Evolutionary conservation across 2,329 filamentous ascomycete genomes (phyloP).

Genomic region (Fusarium nanum): DNA sequence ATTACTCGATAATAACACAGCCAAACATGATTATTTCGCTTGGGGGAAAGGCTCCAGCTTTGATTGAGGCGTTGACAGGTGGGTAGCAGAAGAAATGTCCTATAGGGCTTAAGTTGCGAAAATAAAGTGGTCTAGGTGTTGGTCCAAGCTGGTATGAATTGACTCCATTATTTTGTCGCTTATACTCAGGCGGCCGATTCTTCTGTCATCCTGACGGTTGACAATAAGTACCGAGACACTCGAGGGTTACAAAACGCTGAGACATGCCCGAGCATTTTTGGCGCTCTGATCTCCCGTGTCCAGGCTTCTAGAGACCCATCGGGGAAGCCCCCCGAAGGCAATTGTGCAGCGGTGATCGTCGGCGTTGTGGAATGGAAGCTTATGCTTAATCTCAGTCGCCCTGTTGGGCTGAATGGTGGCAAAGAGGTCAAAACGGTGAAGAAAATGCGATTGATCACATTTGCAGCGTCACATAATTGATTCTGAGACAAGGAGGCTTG

Average conservation of each 20-base stretch:
- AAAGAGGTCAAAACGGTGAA: neutral
- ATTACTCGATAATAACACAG: neutral
- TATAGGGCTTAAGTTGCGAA: neutral
- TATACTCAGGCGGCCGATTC: neutral
- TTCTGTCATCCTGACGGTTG: neutral
- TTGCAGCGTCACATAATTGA: too few relatives aligned
- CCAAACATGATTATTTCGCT: neutral
- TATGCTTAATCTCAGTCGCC: slow-evolving; percentile 1
- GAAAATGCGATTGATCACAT: neutral
- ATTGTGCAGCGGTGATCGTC: neutral
- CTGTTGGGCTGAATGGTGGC: neutral
- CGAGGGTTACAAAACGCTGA: neutral
- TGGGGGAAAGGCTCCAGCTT: neutral
- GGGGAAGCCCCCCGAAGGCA: neutral
- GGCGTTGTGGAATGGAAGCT: neutral
- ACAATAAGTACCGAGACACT: neutral
- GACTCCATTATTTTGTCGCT: neutral
- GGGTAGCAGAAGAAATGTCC: neutral
- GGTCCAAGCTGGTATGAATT: neutral
- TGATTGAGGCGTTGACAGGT: neutral
- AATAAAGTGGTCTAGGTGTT: neutral
- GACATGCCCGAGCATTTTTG: neutral
- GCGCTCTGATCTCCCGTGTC: neutral
- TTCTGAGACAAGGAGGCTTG: neutral
- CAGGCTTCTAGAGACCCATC: neutral